Evolutionary conservation across 108 stramenopile genomes (phyloP), one percentile per base, ranked within the genome.

Genomic region (Fragilaria crotonensis): DNA sequence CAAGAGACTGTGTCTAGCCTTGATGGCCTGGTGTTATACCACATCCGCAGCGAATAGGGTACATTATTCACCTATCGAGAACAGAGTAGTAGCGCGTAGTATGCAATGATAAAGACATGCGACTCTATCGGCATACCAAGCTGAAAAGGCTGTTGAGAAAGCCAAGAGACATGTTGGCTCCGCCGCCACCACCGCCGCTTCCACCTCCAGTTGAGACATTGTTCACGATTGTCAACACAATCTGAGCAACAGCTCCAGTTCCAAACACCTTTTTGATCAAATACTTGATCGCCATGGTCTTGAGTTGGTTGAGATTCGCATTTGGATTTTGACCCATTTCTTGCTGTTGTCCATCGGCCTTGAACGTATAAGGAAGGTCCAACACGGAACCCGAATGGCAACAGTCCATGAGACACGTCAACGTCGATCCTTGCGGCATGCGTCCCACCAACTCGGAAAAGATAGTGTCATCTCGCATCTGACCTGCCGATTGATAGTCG

Each of bases 351-450:
- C 81, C 85, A 48, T 83, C 85, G 11, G 73, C 79, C 41, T 73
- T 69, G 59, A 87, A 87, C 33, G 48, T 33, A 30, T 63, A 90
- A 19, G 90, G 90, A 3, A 92, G 54, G 67, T 92, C 90, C 30
- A 92, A 59, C 18, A 85, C 85, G 7, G 80, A 86, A 22, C 95
- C 95, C 17, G 81, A 84, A 59, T 94, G 95, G 72, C 95, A 96
- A 73, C 77, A 79, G 61, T 74, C 71, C 77, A 78, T 73, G 32
- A 77, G 29, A 44, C 62, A 71, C 0, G 90, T 83, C 9, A 91
- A 70, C 4, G 60, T 56, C 7, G 80, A 82, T 44, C 91, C 91
- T 45, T 73, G 79, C 19, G 76, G 61, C 31, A 95, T 62, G 33
- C 77, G 63, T 31, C 59, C 56, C 0, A 93, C 90, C 31, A 95